These are phyloP conservation scores for Cutaneotrichosporon cyanovorans DNA, from an alignment of 1,284 basidiomycete species.

Conservation along the genomic window DNA sequence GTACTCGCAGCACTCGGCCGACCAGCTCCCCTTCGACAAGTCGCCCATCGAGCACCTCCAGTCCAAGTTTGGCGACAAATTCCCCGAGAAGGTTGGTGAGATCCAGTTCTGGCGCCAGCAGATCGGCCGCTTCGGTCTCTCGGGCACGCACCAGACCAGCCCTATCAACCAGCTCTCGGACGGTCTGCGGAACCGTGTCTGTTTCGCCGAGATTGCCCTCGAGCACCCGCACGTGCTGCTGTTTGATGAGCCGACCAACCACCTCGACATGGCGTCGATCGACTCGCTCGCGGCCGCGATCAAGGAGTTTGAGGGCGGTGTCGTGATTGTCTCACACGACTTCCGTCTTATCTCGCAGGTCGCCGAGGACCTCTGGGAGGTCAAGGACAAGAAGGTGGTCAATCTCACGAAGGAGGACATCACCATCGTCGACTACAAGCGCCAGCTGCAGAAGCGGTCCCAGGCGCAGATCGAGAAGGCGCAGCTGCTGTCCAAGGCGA, in stretches of 20 bases:
- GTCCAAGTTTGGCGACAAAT: constrained; percentile 67
- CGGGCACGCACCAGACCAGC: constrained; percentile 85
- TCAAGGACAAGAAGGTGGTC: constrained; percentile 85
- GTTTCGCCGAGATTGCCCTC: constrained; percentile 62
- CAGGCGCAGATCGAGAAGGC: constrained; percentile 73
- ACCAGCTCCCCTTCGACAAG: constrained; percentile 93
- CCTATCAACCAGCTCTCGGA: constrained; percentile 93
- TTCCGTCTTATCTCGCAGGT: constrained; percentile 94
- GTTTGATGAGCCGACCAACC: constrained; percentile 58
- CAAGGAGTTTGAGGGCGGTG: constrained; percentile 94
- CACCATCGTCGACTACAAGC: constrained; percentile 85
- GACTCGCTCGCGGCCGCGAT: constrained; percentile 90
- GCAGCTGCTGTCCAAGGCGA: constrained; percentile 75
- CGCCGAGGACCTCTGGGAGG: constrained; percentile 97
- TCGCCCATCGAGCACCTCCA: constrained; percentile 94
- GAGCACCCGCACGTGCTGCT: constrained; percentile 86
- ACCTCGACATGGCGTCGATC: constrained; percentile 65
- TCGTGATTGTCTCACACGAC: constrained; percentile 95
- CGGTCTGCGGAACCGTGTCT: constrained; percentile 77
- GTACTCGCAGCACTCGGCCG: constrained; percentile 97
- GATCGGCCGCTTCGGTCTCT: constrained; percentile 91
- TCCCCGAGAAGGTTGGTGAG: constrained; percentile 76
- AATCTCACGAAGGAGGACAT: constrained; percentile 86
- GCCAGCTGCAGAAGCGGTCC: constrained; percentile 46
- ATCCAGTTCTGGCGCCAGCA: constrained; percentile 80